These are phyloP conservation scores for Paspalum vaginatum DNA, from an alignment of 176 grass and related monocot species.

Conservation along the genomic window DNA sequence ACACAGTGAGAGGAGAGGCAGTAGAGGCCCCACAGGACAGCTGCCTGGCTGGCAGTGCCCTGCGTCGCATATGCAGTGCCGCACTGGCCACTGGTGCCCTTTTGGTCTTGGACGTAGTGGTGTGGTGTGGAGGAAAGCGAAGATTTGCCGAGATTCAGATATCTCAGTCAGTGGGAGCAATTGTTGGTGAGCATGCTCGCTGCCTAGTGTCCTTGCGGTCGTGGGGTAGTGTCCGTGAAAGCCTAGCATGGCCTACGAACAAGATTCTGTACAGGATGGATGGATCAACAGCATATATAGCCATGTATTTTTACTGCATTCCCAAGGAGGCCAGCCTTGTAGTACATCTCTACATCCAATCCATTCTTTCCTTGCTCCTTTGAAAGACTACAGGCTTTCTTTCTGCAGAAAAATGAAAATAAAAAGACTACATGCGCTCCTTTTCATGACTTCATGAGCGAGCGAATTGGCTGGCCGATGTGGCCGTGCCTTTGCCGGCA, in stretches of 20 bases:
- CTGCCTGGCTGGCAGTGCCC: not conserved
- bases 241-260: not conserved
- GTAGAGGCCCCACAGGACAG: constrained; percentile 33
- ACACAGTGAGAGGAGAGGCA: no score
- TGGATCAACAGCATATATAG: constrained; percentile 2
- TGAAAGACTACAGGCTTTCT: not conserved
- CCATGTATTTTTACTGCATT: constrained; percentile 4
- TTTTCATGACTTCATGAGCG: constrained; percentile 26
- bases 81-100: not conserved
- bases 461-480: not conserved
- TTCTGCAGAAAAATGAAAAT: no score
- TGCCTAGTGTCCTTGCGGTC: no score
- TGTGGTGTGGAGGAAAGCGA: constrained; percentile 27
- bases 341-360: not conserved
- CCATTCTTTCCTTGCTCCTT: constrained; percentile 9
- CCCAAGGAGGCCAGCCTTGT: not conserved
- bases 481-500: constrained; percentile 17
- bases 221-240: constrained; percentile 5
- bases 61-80: constrained; percentile 9
- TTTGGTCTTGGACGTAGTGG: constrained; percentile 30
- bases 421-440: not conserved
- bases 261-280: constrained; percentile 1
- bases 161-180: constrained; percentile 38
- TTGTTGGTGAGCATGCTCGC: no score
- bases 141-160: not conserved